phyloP scores from a whole-genome alignment of 2,329 filamentous ascomycete species.

The Parafenestella ontariensis region DNA sequence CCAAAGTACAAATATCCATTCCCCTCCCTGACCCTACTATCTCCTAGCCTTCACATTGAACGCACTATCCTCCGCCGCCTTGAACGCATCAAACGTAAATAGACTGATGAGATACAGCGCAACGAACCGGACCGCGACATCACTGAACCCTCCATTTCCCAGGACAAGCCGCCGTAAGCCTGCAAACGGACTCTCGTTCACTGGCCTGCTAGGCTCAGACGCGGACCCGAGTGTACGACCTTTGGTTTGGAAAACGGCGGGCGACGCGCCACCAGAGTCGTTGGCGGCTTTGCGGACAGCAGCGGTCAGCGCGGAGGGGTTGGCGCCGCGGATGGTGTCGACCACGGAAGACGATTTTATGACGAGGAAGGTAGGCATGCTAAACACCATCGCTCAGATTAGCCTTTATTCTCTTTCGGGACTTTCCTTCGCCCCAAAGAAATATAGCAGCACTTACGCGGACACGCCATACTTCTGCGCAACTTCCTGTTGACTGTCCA shows the following conservation, averaged over 20 bases:
- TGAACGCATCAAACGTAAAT: conserved; percentile 54
- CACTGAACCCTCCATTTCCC: conserved; percentile 47
- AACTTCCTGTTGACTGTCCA: conserved; percentile 60
- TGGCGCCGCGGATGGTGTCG: conserved; percentile 58
- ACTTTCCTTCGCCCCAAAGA: no score
- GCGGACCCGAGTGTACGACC: conserved; percentile 53
- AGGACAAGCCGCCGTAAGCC: conserved; percentile 34
- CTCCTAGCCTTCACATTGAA: conserved; percentile 49
- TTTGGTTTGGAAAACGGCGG: conserved; percentile 49
- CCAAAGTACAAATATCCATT: background rate
- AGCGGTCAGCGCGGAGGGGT: conserved; percentile 56
- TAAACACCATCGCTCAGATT: conserved; percentile 10
- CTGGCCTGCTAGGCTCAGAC: conserved; percentile 30
- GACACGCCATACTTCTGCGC: conserved; percentile 58
- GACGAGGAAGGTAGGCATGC: conserved; percentile 60
- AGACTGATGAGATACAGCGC: conserved; percentile 55
- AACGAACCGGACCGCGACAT: conserved; percentile 54
- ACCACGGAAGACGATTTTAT: conserved; percentile 53
- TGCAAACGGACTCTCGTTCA: conserved; percentile 32
- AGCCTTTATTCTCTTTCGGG: no score
- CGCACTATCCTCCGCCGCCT: conserved; percentile 53
- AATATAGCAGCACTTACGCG: conserved; percentile 44
- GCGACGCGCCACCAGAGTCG: conserved; percentile 47
- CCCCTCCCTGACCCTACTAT: background rate
- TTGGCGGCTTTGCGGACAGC: conserved; percentile 55